Evolutionary conservation across 495 filamentous ascomycete species (phyloP), one percentile per base, ranked within the genome.

Genomic region (Penicillium pancosmium): DNA sequence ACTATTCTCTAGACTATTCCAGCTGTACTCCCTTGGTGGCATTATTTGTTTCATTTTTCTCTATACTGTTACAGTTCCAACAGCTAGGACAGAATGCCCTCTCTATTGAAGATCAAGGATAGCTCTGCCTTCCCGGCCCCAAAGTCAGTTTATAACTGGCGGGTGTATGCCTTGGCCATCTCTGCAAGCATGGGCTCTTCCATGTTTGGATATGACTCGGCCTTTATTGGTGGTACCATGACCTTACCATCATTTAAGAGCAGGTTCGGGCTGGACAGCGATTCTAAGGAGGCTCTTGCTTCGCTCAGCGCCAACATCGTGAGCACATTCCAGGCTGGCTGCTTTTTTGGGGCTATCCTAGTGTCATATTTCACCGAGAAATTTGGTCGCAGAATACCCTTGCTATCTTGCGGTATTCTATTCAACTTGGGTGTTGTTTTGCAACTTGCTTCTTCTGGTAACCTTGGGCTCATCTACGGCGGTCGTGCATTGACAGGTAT

Each of bases 241-340:
- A 56, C 57, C 6, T 27, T 63, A 16, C 9, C 41, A 2, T 33
- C 63, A 13, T 66, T 66, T 38, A 25, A 60, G 11, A 59, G 63
- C 34, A 57, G 60, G 12, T 64, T 64, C n/a, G 49, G 41, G 27
- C 35, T 64, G 9, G 19, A 54, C 12, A 48, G 33, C n/a, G 49
- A 56, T 50, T 54, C 56, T 8, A 50, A 60, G 25, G 40, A 56
- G 1, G 47, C 23, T n/a, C 38, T 57, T 15, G 31, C 63, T 57
- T 53, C 82, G 83, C 38, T 62, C 64, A 15, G 57, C 71, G 19
- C 82, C 40, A 87, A 87, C 63, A 85, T 87, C 54, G 84, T 86
- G 50, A 84, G 81, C 21, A 69, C 79, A 8, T 83, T 84, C 61
- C 82, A 85, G 61, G 83, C 82, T 1, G 83, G 83, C 12, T 60